These are phyloP conservation scores for Pouteria glomerata DNA, from an alignment of 148 eudicot genomes.

Conservation along the genomic window DNA sequence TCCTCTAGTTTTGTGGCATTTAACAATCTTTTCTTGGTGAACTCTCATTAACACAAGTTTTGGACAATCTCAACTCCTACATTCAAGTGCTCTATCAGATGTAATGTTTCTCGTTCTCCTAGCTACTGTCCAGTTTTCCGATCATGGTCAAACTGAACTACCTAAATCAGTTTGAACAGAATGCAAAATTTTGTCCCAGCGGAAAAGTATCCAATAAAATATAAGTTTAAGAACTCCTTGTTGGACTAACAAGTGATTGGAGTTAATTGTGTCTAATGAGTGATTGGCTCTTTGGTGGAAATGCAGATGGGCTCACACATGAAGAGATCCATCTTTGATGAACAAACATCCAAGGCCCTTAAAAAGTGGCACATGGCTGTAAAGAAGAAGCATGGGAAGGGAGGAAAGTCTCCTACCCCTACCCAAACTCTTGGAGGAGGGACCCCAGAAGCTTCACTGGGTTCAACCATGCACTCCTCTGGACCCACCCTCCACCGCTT, in stretches of 20 bases:
- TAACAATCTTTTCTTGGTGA: no score
- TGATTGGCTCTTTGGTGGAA: constrained; percentile 7
- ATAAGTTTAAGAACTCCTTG: neutral
- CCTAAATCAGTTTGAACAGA: neutral
- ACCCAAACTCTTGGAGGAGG: constrained; percentile 27
- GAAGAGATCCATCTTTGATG: constrained; percentile 82
- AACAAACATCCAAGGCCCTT: constrained; percentile 79
- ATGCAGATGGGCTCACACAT: constrained; percentile 87
- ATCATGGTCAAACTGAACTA: neutral
- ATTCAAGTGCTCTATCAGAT: no score
- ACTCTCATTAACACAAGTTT: no score
- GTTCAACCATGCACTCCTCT: constrained; percentile 30
- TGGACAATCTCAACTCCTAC: no score
- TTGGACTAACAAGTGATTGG: neutral
- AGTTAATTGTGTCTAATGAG: neutral
- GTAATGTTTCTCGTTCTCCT: no score
- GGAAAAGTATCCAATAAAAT: neutral
- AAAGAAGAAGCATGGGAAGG: constrained; percentile 48
- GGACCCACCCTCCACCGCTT: constrained; percentile 50
- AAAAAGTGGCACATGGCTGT: constrained; percentile 71
- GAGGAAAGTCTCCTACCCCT: constrained; percentile 30
- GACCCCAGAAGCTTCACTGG: constrained; percentile 28
- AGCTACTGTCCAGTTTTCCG: no score
- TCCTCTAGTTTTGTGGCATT: neutral
- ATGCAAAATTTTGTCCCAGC: neutral